Base-by-base conservation (phyloP, 23 red algal genomes). In the Cyanidium caldarium region DNA sequence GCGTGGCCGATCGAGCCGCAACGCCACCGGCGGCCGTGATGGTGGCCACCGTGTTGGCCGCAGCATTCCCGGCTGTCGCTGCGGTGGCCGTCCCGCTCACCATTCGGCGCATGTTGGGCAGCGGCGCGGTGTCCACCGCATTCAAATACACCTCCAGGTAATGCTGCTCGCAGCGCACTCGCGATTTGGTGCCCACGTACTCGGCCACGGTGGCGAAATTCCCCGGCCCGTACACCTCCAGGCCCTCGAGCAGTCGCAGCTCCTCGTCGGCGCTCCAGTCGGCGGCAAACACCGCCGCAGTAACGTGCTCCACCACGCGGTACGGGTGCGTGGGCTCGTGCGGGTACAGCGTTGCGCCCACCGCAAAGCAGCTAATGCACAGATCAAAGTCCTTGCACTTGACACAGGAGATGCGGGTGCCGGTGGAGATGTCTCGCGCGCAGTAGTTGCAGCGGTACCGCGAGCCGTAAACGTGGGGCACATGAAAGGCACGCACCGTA, bases 341-440 rank as follows among this genome's bases (percentile, higher is more conserved):
- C 15, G 92, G 92, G 34, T 72, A 40, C 15, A 83, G 31, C 42
- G 40, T 37, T 34, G 83, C 92, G 29, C 84, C 92, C 44, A 98
- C 92, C 33, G 68, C 66, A 40, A 98, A 98, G 65, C 92, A 98
- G 37, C 84, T 81, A 35, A 88, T 35, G 58, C 92, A 98, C 3
- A 88, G 69, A 61, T 75, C 70, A 56, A 75, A 75, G 23, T 75
- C 67, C 19, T 34, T 25, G 35, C 75, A 79, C 43, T 10, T 23
- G 2, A 35, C 75, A 68, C 75, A 79, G 17, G 44, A 37, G 45
- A 79, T 70, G 67, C 67, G 67, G 2, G 67, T 41, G 38, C 36
- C 36, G 38, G 36, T 41, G 26, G 67, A 17, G 35, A 41, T 42
- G 67, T 70, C 67, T 19, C 67, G 34, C 26, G 36, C 36, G 26